Evolutionary conservation across 768 basidiomycete genomes (phyloP).

Genomic region (Boletus speciosus): DNA sequence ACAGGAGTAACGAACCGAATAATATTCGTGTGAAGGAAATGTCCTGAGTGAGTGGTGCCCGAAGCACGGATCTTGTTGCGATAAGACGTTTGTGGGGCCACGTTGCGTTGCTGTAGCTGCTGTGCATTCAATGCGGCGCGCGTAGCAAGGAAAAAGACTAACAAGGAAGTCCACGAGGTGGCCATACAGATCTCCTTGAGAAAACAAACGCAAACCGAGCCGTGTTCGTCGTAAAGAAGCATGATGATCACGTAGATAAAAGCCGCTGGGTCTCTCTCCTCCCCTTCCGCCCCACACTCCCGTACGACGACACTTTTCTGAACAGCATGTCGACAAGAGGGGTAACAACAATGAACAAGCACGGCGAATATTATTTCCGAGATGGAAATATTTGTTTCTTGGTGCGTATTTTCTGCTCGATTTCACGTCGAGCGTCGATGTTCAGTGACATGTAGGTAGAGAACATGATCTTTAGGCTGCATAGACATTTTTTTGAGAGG

Average conservation of each 20-base stretch:
- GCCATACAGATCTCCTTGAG: conserved; percentile 10
- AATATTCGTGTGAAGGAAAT: too few relatives aligned
- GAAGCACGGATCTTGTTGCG: not conserved
- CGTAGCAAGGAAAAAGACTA: not conserved
- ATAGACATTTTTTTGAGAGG: conserved; percentile 36
- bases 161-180: conserved; percentile 13
- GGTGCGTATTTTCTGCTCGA: conserved; percentile 33
- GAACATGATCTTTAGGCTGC: conserved; percentile 30
- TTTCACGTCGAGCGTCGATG: not conserved
- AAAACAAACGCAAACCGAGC: conserved; percentile 2
- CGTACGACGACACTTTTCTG: not conserved
- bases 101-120: conserved; percentile 25
- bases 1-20: not conserved
- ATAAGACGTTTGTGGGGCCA: conserved; percentile 21
- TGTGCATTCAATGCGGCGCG: not conserved
- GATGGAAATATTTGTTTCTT: conserved; percentile 54
- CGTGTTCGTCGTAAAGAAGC: conserved; percentile 5
- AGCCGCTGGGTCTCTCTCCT: not conserved
- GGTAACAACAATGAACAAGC: conserved; percentile 18
- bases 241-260: conserved; percentile 13
- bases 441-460: conserved; percentile 29
- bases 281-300: not conserved
- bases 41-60: not conserved
- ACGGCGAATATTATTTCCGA: conserved; percentile 46
- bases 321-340: conserved; percentile 2